Percentiles rank a stretch among this genome's conserved stretches.
Conservation (phyloP, 2,329 filamentous ascomycete genomes). For the Cladosporium cucumerinum region DNA sequence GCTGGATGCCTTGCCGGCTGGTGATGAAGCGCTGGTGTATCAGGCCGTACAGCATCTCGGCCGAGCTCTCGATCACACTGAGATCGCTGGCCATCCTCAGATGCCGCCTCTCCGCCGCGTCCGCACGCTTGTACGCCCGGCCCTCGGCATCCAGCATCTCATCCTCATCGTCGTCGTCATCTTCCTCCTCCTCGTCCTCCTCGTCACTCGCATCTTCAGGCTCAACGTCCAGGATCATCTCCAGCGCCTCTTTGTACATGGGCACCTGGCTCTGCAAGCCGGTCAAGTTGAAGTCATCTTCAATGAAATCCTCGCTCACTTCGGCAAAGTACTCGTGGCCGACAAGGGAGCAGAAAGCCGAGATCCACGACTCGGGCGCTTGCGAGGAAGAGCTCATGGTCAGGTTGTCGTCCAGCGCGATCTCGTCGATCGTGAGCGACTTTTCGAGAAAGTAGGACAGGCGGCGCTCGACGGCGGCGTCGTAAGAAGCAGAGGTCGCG, state of each 20-base stretch:
- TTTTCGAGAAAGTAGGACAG: conserved; percentile 31
- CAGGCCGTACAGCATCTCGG: conserved; percentile 96
- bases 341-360: conserved; percentile 89
- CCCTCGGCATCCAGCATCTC: conserved; percentile 57
- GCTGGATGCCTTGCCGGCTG: conserved; percentile 90
- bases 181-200: conserved; percentile 67
- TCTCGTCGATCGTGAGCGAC: conserved; percentile 26
- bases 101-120: conserved; percentile 65
- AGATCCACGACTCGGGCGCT: conserved; percentile 88
- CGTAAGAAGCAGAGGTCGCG: conserved; percentile 11
- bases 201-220: conserved; percentile 91
- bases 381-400: conserved; percentile 56
- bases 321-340: conserved; percentile 99
- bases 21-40: conserved; percentile 99
- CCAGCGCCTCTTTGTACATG: conserved; percentile 98
- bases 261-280: conserved; percentile 91
- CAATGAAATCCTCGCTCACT: conserved; percentile 97
- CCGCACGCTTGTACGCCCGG: conserved; percentile 36
- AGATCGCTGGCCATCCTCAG: conserved; percentile 87
- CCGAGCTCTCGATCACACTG: conserved; percentile 92
- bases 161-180: conserved; percentile 58
- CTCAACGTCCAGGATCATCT: conserved; percentile 99
- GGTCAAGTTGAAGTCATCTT: conserved; percentile 99
- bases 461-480: conserved; percentile 19
- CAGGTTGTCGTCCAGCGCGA: conserved; percentile 13